These are phyloP conservation scores for Myxozyma sirexii DNA, from an alignment of 805 yeast genomes.

Conservation along the genomic window DNA sequence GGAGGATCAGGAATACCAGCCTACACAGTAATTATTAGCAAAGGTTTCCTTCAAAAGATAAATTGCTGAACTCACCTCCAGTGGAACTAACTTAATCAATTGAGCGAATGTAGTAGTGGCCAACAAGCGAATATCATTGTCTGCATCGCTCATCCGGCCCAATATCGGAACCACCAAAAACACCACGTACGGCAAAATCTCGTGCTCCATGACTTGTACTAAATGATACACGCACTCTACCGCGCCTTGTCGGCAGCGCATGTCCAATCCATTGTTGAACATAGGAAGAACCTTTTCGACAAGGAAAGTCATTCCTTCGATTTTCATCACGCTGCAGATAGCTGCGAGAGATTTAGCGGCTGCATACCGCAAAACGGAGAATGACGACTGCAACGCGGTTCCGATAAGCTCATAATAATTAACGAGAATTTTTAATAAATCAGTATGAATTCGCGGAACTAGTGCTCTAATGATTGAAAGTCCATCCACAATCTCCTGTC, in stretches of 20 bases:
- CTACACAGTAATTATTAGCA: not conserved
- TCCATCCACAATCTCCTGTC: conserved; percentile 84
- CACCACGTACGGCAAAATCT: conserved; percentile 89
- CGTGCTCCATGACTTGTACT: conserved; percentile 80
- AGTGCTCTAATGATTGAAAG: conserved; percentile 79
- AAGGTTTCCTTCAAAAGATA: not conserved
- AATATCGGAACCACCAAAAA: conserved; percentile 93
- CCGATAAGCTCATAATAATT: conserved; percentile 57
- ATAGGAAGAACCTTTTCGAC: conserved; percentile 80
- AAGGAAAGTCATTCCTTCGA: conserved; percentile 72
- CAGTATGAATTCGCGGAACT: conserved; percentile 58
- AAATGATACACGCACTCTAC: conserved; percentile 88
- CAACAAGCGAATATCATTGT: conserved; percentile 79
- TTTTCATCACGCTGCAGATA: conserved; percentile 68
- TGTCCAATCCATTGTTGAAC: conserved; percentile 71
- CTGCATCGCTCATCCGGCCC: conserved; percentile 97
- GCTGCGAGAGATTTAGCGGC: conserved; percentile 88
- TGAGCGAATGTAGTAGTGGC: conserved; percentile 97
- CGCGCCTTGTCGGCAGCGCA: conserved; percentile 85
- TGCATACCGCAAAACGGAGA: conserved; percentile 83
- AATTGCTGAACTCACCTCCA: conserved; percentile 53
- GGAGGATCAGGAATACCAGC: conserved; percentile 96
- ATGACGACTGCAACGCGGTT: conserved; percentile 62
- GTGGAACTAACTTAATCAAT: conserved; percentile 89
- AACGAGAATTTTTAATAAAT: conserved; percentile 53